Percentiles rank a stretch among this genome's conserved stretches.
Conservation (phyloP, 805 yeast species). For the Candida pseudoglaebosa region DNA sequence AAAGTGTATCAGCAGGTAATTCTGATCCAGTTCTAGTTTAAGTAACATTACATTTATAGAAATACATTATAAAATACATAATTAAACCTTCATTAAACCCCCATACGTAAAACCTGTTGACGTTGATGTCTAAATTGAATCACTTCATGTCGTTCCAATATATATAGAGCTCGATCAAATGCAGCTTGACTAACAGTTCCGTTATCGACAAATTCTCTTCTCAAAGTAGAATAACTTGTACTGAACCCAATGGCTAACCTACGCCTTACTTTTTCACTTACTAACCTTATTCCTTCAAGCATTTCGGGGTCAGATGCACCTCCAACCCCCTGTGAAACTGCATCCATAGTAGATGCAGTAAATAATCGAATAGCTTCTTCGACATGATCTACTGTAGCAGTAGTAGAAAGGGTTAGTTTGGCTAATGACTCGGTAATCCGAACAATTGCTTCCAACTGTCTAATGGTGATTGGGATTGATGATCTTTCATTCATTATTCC, state of each 20-base stretch:
- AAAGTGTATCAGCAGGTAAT: not conserved
- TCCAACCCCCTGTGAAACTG: slow-evolving; percentile 66
- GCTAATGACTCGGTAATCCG: slow-evolving; percentile 95
- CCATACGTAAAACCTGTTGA: slow-evolving; percentile 71
- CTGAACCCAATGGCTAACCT: slow-evolving; percentile 97
- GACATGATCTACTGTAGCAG: slow-evolving; percentile 85
- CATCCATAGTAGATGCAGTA: slow-evolving; percentile 97
- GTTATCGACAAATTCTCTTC: slow-evolving; percentile 74
- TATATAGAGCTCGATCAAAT: slow-evolving; percentile 75
- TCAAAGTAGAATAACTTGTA: slow-evolving; percentile 77
- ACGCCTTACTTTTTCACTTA: slow-evolving; percentile 82
- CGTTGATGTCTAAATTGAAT: slow-evolving; percentile 86
- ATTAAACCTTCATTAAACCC: slow-evolving; percentile 40
- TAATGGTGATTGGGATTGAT: slow-evolving; percentile 93
- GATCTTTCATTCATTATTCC: slow-evolving; percentile 81
- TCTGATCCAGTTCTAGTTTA: not conserved
- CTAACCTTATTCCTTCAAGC: slow-evolving; percentile 66
- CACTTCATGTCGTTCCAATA: slow-evolving; percentile 82
- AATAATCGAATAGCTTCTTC: slow-evolving; percentile 93
- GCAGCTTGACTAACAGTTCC: slow-evolving; percentile 64
- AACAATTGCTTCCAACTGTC: slow-evolving; percentile 95
- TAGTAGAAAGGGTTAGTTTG: slow-evolving; percentile 73
- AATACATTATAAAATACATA: slow-evolving; percentile 4
- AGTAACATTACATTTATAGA: not conserved
- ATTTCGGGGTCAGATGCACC: slow-evolving; percentile 52